Evolutionary conservation across 2,329 filamentous ascomycete species (phyloP), one percentile per base, ranked within the genome.

Genomic region (Pseudogymnoascus sp.): DNA sequence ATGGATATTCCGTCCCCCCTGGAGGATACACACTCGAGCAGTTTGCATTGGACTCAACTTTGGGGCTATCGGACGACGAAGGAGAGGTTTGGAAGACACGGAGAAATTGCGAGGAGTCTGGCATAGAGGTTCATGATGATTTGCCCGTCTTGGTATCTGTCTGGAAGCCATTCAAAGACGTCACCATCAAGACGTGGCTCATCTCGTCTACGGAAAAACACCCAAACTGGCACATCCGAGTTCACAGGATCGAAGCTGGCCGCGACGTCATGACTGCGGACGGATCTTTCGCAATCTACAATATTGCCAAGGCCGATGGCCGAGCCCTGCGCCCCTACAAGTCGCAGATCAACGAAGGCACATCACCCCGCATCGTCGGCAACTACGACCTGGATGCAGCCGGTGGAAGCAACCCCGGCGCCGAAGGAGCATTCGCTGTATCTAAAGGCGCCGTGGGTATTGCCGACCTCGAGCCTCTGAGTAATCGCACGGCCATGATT

Each of bases 61-160:
- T 93, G 2, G 89, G 89, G 0, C 75, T 93, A 2, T 91, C 88
- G 1, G 88, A 91, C 67, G 89, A 92, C 72, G 86, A 82, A 19
- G 89, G 89, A 36, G 89, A 92, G 73, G 84, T 86, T 66, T 93
- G 90, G 90, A 90, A 91, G 73, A 84, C 89, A 62, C 80, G 89
- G n/a, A 78, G 88, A 35, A 77, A 86, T 23, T 87, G 84, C n/a
- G 78, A 85, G 52, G 83, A 88, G 67, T 82, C 86, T 0, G 78
- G 77, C 0, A 81, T 92, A 62, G 82, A 88, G 68, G 75, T 79
- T 12, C 78, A 82, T 14, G 80, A 80, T 16, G 78, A 74, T 19
- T 68, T 69, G 8, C 83, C 87, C 0, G 82, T 90, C 1, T 77
- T 92, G 9, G 82, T 87, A 5, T 90, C 87, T 0, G 77, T 79